Evolutionary conservation across 1,284 basidiomycete genomes (phyloP), one percentile per base, ranked within the genome.

Genomic region (Moesziomyces aphidis): DNA sequence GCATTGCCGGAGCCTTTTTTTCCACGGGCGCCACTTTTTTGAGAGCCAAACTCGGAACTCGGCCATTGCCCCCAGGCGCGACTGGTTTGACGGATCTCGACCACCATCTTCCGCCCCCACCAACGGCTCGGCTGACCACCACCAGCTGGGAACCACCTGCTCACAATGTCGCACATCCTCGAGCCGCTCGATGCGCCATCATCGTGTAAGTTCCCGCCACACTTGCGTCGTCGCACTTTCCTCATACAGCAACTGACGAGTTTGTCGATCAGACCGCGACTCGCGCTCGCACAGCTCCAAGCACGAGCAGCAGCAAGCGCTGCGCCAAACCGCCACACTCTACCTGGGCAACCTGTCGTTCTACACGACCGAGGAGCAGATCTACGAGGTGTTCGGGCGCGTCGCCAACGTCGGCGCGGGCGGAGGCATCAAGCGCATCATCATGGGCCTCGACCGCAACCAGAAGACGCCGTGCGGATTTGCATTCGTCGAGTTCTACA

Each of bases 401-500:
- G 97, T 95, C 78, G 90, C 94, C 45, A 91, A 89, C 74, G 90
- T 93, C 1, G 92, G 94, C 76, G 91, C 94, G 70, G 95, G 95
- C 46, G 95, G 95, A 42, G 95, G 95, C 34, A 95, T 99, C 77
- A 98, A 98, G 85, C 91, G 96, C 73, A 97, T 99, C 77, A 99
- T 99, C 81, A 99, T 99, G 97, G 97, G 97, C 26, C 88, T 99
- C 43, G 97, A 99, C 87, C 89, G 97, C 62, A 94, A 98, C 85
- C 93, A 92, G 51, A 92, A 95, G 93, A 99, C 97, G 51, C 97
- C 97, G 0, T 99, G 97, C 84, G 97, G 97, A 1, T 99, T 99
- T 86, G 97, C 96, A 79, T 99, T 99, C 82, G 97, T 99, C 63
- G 97, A 99, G 84, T 99, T 94, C 86, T 99, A 98, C 86, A 94